Base-by-base conservation (phyloP, 441 rosid genomes). In the Dalechampia spathulata region DNA sequence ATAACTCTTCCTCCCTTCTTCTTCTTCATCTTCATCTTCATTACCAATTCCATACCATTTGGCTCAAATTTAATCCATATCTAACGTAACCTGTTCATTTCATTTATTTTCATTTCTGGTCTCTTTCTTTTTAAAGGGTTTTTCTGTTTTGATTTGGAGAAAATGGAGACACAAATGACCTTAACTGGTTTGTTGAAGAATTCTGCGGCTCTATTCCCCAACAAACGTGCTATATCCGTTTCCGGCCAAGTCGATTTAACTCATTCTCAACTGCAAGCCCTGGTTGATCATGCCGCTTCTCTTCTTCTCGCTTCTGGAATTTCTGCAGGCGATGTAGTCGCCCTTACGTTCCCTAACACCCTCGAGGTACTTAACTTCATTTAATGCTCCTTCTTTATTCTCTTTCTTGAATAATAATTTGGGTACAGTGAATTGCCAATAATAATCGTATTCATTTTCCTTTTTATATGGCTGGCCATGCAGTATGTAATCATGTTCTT, bases 401-500 rank as follows among this genome's bases (percentile, higher is more conserved):
- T 5, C 42, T 15, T 11, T 14, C n/a, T 30, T 30, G n/a, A n/a
- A n/a, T n/a, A n/a, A n/a, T n/a, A n/a, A n/a, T n/a, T n/a, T n/a
- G n/a, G n/a, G n/a, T n/a, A n/a, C n/a, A n/a, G n/a, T n/a, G n/a
- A n/a, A n/a, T n/a, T n/a, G n/a, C n/a, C n/a, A n/a, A n/a, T n/a
- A n/a, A n/a, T n/a, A n/a, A n/a, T n/a, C n/a, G n/a, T n/a, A n/a
- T n/a, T n/a, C n/a, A n/a, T n/a, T n/a, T n/a, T n/a, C n/a, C n/a
- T 30, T 30, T 30, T 30, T 30, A 3, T 30, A 30, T 30, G 4
- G 34, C 4, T 30, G n/a, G n/a, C n/a, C n/a, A n/a, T 30, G 34
- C 78, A 89, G 97, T 82, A 81, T 59, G 90, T 89, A 20, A 63
- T 84, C 13, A 74, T 79, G 90, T 84, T 90, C 57, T 28, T 90